Percentiles rank a stretch among this genome's conserved stretches.
Conservation (phyloP, 495 filamentous ascomycete species). For the Aspergillus bertholletiae region DNA sequence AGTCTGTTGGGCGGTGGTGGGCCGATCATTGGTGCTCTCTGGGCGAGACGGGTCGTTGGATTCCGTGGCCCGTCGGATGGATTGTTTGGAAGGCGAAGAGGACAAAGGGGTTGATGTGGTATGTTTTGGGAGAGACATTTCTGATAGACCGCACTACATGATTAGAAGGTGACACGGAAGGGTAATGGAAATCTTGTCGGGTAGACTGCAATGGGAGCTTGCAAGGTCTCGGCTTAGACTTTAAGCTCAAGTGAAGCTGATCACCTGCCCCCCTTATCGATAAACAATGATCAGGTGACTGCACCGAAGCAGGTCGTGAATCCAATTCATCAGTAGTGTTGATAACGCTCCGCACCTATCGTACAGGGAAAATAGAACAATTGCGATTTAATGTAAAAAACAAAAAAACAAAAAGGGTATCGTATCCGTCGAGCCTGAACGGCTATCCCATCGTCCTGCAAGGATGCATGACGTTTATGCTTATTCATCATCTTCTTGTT, state of each 20-base stretch:
- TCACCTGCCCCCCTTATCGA: constrained; percentile 14
- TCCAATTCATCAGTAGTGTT: background rate
- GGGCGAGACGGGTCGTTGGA: constrained; percentile 17
- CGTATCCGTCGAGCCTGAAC: constrained; percentile 13
- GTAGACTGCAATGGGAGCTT: background rate
- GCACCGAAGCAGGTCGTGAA: background rate
- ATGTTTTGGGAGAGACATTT: constrained; percentile 38
- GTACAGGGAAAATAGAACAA: background rate
- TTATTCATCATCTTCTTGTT: constrained; percentile 43
- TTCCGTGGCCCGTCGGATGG: constrained; percentile 13
- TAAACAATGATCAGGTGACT: constrained; percentile 8
- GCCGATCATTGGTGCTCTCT: constrained; percentile 21
- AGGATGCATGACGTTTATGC: background rate
- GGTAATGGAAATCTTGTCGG: background rate
- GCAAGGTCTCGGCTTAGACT: background rate
- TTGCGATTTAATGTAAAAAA: background rate
- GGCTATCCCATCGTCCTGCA: background rate
- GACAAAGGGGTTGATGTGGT: constrained; percentile 22
- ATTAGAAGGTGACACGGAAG: constrained; percentile 17
- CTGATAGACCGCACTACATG: constrained; percentile 31
- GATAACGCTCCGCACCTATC: background rate
- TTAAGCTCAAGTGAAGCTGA: background rate
- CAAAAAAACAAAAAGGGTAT: constrained; percentile 14
- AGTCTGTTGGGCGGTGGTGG: constrained; percentile 14
- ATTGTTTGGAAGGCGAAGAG: constrained; percentile 30